Percentiles rank a stretch among this genome's conserved stretches.
Evolutionary conservation across 2,329 filamentous ascomycete species (phyloP).

Genomic region (Chlorencoelia australis): DNA sequence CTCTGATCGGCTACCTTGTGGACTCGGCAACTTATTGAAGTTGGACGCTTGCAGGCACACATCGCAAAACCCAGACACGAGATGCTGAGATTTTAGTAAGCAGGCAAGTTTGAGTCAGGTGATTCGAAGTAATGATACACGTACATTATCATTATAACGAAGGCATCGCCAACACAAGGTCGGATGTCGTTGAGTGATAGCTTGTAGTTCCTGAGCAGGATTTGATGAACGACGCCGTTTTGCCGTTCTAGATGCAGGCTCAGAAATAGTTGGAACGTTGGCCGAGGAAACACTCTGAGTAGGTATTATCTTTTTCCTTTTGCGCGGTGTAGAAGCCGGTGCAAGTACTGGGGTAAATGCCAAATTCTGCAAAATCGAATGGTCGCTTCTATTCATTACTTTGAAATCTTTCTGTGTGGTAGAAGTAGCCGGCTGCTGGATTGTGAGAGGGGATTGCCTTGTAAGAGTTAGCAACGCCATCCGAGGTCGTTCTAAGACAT

Average conservation of each 20-base stretch:
- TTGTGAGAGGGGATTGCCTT: too few species aligned
- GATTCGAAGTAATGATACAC: too few species aligned
- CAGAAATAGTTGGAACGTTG: background rate
- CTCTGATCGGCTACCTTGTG: constrained; percentile 8
- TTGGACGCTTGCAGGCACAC: constrained; percentile 9
- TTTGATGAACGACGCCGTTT: background rate
- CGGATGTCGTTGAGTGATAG: background rate
- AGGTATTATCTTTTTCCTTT: constrained; percentile 3
- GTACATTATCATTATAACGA: too few species aligned
- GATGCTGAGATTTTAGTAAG: background rate
- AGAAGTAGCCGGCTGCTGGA: background rate
- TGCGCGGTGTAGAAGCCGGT: constrained; percentile 1
- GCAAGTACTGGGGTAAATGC: too few species aligned
- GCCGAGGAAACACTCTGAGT: background rate
- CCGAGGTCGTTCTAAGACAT: too few species aligned
- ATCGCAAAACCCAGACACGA: constrained; percentile 10
- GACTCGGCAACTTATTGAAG: constrained; percentile 11
- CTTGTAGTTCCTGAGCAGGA: background rate
- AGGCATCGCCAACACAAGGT: background rate
- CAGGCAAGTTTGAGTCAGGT: background rate
- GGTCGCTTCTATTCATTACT: constrained; percentile 4
- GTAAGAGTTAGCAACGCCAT: too few species aligned
- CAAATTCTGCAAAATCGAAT: too few species aligned
- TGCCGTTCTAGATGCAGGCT: background rate
- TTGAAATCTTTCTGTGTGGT: background rate